A percentile compares a stretch with the other conserved stretches of the same genome.
Conservation (phyloP, 306 rosid genomes). For the Quercus glauca region DNA sequence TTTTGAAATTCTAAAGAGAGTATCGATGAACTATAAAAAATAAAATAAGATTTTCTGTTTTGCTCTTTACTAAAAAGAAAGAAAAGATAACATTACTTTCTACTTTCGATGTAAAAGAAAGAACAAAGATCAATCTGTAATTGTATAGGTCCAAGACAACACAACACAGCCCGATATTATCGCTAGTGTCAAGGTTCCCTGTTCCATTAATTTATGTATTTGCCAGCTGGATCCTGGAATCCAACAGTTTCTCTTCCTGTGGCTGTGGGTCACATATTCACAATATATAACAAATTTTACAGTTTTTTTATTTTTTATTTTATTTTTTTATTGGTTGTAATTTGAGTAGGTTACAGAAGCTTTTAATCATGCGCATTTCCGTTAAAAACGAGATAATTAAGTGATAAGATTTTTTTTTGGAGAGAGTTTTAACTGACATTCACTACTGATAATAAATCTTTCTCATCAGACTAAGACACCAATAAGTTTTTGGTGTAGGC, state of each 20-base stretch:
- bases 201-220: neutral
- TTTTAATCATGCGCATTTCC: too few species aligned
- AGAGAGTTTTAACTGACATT: too few species aligned
- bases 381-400: too few species aligned
- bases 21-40: neutral
- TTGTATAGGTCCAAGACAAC: neutral
- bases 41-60: neutral
- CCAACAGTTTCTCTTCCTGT: neutral
- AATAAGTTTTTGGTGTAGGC: too few species aligned
- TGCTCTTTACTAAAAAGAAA: neutral
- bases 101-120: neutral
- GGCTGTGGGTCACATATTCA: too few species aligned
- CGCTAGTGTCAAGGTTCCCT: neutral
- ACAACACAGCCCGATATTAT: conserved; percentile 2
- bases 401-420: too few species aligned
- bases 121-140: neutral
- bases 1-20: neutral
- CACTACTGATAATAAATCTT: too few species aligned
- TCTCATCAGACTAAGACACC: too few species aligned
- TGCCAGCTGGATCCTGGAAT: conserved; percentile 30
- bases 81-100: conserved; percentile 2
- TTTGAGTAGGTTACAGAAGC: too few species aligned
- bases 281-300: too few species aligned
- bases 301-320: too few species aligned
- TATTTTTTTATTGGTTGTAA: too few species aligned